A percentile compares a stretch with the other conserved stretches of the same genome.
These are phyloP conservation scores for Erigeron philadelphicus DNA, from an alignment of 140 eudicot species.

Conservation along the genomic window DNA sequence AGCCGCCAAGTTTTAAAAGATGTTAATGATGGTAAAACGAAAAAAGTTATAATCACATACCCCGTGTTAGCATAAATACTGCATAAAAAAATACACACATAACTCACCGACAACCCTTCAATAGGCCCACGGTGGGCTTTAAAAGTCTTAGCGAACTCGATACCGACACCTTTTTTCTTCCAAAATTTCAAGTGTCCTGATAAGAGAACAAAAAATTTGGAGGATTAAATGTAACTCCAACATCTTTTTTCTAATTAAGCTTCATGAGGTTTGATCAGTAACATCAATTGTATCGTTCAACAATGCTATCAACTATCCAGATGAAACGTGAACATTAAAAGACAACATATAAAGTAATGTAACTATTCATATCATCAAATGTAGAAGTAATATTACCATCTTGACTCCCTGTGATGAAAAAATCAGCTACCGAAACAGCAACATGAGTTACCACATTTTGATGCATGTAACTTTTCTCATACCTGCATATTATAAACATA, in stretches of 20 bases:
- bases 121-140: constrained; percentile 94
- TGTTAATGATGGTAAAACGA: neutral
- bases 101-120: constrained; percentile 91
- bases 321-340: too few relatives aligned
- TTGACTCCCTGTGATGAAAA: constrained; percentile 88
- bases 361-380: neutral
- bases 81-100: neutral
- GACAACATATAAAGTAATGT: too few relatives aligned
- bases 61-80: neutral
- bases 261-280: neutral
- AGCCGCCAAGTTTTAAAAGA: constrained; percentile 25
- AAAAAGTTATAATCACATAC: neutral
- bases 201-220: constrained; percentile 3
- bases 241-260: neutral
- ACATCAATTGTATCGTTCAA: neutral
- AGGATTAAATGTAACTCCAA: neutral
- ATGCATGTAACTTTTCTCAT: constrained; percentile 98
- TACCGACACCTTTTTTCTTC: constrained; percentile 87
- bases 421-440: constrained; percentile 88
- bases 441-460: constrained; percentile 97
- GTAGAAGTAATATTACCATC: constrained; percentile 54
- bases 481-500: constrained; percentile 41
- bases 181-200: constrained; percentile 93
- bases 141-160: constrained; percentile 93
- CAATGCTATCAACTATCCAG: neutral